A percentile compares a stretch with the other conserved stretches of the same genome.
Evolutionary conservation across 495 filamentous ascomycete species (phyloP).

Genomic region (Penicillium alfredii): DNA sequence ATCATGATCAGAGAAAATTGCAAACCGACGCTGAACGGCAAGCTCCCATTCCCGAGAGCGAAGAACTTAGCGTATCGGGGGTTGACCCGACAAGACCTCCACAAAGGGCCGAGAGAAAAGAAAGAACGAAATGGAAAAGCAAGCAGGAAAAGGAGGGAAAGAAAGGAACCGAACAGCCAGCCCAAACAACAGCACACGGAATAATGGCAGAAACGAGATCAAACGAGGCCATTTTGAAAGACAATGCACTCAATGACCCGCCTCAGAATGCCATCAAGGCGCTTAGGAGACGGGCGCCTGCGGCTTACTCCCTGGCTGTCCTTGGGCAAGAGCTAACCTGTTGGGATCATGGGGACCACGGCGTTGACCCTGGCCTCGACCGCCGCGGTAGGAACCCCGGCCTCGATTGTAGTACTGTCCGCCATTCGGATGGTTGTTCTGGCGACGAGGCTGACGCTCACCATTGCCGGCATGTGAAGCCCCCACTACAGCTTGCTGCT

Average conservation of each 20-base stretch:
- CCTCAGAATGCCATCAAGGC: no score
- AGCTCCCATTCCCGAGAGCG: conserved; percentile 1
- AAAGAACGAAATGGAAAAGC: conserved; percentile 5
- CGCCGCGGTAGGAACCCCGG: conserved; percentile 38
- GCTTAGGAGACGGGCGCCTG: conserved; percentile 29
- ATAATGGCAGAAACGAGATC: not conserved
- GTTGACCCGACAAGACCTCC: not conserved
- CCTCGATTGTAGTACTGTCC: conserved; percentile 37
- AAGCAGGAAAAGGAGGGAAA: conserved; percentile 2
- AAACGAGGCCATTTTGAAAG: conserved; percentile 8
- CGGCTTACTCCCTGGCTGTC: conserved; percentile 27
- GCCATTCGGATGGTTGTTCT: conserved; percentile 31
- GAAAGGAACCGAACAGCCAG: conserved; percentile 2
- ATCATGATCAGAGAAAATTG: conserved; percentile 18
- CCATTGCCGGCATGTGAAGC: conserved; percentile 19
- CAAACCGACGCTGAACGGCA: conserved; percentile 1
- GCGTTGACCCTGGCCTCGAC: conserved; percentile 42
- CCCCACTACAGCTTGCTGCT: conserved; percentile 21
- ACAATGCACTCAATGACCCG: no score
- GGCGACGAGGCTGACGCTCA: conserved; percentile 36
- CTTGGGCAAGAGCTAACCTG: conserved; percentile 22
- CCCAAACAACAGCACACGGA: conserved; percentile 1
- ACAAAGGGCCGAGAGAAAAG: not conserved
- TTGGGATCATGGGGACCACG: conserved; percentile 34
- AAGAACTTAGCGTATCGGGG: conserved; percentile 1